Conservation (phyloP, 257 asterid genomes). For the Mitragyna speciosa region DNA sequence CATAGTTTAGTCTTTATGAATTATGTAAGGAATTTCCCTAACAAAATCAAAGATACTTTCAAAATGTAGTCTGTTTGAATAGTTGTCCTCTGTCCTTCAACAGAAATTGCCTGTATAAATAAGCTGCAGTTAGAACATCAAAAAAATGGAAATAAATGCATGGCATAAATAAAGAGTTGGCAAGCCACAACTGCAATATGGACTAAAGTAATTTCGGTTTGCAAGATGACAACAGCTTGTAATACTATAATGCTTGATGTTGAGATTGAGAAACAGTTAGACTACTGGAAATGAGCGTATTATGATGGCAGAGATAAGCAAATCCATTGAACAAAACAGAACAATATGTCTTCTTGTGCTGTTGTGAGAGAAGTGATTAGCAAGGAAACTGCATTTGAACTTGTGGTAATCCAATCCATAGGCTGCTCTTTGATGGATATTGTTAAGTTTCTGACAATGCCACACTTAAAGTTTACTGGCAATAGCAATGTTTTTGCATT, state of each 20-base stretch:
- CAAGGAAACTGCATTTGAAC: background rate
- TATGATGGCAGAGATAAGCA: background rate
- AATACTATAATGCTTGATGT: background rate
- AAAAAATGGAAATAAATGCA: background rate
- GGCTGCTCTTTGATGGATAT: background rate
- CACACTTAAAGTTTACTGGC: background rate
- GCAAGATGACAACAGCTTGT: background rate
- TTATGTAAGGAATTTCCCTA: too few species aligned
- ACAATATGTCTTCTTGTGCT: too few species aligned
- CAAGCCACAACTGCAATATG: background rate
- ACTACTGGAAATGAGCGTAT: background rate
- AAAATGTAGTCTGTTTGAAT: conserved; percentile 54
- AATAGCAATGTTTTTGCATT: too few species aligned
- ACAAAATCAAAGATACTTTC: conserved; percentile 32
- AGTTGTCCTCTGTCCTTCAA: conserved; percentile 51
- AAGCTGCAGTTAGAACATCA: conserved; percentile 9
- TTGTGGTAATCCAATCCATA: background rate
- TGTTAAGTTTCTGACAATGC: background rate
- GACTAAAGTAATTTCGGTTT: conserved; percentile 13
- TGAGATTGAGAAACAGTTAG: background rate
- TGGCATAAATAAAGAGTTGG: background rate
- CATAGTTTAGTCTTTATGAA: background rate
- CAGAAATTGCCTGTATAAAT: conserved; percentile 43
- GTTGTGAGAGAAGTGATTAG: background rate
- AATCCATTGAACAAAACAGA: background rate